Evolutionary conservation across 208 protist genomes (phyloP).

Genomic region (Polymyxa betae): DNA sequence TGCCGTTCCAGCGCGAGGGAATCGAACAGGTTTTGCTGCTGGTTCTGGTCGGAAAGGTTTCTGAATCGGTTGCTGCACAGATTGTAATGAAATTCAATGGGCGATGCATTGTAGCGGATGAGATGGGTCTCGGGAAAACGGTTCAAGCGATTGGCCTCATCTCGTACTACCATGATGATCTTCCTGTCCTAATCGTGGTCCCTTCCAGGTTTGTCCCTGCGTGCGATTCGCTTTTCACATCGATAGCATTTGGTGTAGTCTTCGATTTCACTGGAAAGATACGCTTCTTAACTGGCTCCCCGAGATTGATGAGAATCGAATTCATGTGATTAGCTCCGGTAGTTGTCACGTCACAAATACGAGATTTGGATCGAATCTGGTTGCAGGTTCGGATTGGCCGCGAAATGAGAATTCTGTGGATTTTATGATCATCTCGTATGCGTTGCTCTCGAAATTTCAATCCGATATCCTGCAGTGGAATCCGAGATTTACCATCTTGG

Average conservation of each 20-base stretch:
- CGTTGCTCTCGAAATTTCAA: neutral
- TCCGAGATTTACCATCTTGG: conserved; percentile 62
- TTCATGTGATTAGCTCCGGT: neutral
- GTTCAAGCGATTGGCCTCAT: conserved; percentile 62
- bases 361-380: neutral
- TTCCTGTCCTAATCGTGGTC: conserved; percentile 64
- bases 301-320: neutral
- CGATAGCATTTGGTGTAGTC: neutral
- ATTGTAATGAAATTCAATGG: conserved; percentile 41
- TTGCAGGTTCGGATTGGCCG: neutral
- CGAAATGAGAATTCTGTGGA: neutral
- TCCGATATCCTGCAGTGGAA: neutral
- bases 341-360: neutral
- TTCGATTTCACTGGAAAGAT: conserved; percentile 49
- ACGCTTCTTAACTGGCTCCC: neutral
- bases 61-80: neutral
- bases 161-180: conserved; percentile 58
- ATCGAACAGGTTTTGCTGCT: conserved; percentile 11
- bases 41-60: neutral
- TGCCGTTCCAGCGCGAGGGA: neutral
- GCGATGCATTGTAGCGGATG: conserved; percentile 66
- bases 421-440: neutral
- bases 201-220: conserved; percentile 55
- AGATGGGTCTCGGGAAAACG: conserved; percentile 74
- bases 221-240: neutral